Conservation (phyloP, 1,139 yeast species). For the Suhomyces maxii region DNA sequence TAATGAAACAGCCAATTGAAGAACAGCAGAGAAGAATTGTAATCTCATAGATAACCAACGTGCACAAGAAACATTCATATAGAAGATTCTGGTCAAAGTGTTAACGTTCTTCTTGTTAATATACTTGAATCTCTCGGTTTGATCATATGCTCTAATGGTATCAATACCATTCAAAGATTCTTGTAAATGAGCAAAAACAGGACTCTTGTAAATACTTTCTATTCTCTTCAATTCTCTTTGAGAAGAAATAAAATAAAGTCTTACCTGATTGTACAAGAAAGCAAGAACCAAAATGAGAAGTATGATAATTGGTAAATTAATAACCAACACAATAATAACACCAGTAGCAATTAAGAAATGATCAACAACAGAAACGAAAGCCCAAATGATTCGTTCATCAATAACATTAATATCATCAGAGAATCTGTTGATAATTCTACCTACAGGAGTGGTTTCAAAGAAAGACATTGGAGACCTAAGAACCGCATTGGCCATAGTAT, state of each 20-base stretch:
- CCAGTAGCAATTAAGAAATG: slow-evolving; percentile 25
- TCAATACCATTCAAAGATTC: slow-evolving; percentile 41
- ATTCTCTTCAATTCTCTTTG: slow-evolving; percentile 40
- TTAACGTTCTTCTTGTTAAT: slow-evolving; percentile 24
- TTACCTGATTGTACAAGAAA: slow-evolving; percentile 29
- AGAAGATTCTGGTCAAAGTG: slow-evolving; percentile 22
- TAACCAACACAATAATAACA: slow-evolving; percentile 29
- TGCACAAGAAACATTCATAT: slow-evolving; percentile 26
- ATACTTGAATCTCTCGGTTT: slow-evolving; percentile 27
- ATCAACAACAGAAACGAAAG: slow-evolving; percentile 25
- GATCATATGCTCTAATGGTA: slow-evolving; percentile 35
- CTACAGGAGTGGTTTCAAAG: slow-evolving; percentile 35
- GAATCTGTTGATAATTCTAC: slow-evolving; percentile 31
- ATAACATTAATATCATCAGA: slow-evolving; percentile 33
- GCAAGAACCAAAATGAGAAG: slow-evolving; percentile 25
- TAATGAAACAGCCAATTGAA: slow-evolving; percentile 31
- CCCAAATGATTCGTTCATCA: slow-evolving; percentile 37
- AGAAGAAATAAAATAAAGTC: slow-evolving; percentile 34
- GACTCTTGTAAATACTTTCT: slow-evolving; percentile 33
- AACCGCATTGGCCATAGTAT: slow-evolving; percentile 25
- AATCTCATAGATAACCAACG: slow-evolving; percentile 45
- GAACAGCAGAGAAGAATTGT: slow-evolving; percentile 34
- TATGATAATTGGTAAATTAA: slow-evolving; percentile 36
- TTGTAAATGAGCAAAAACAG: slow-evolving; percentile 38
- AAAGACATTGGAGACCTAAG: slow-evolving; percentile 35